Conservation (phyloP, 169 alveolate species). For the Perkinsus chesapeaki region DNA sequence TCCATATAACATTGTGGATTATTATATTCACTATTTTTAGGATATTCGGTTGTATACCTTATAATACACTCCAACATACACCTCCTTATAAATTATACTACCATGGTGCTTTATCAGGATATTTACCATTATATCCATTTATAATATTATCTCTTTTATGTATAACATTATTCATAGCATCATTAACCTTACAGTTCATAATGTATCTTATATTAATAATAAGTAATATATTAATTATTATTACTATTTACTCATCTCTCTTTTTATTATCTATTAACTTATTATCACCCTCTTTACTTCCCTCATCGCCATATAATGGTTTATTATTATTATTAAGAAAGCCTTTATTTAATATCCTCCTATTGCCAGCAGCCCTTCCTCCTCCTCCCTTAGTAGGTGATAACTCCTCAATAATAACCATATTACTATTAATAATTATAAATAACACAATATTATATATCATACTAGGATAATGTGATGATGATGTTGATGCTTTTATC, state of each 20-base stretch:
- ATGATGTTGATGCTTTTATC: background rate
- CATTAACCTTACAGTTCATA: background rate
- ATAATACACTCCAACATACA: background rate
- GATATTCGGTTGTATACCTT: background rate
- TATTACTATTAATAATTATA: background rate
- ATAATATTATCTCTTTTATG: background rate
- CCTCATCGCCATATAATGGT: background rate
- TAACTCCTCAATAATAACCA: background rate
- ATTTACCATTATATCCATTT: background rate
- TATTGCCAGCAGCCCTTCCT: background rate
- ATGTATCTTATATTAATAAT: background rate
- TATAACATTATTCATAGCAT: background rate
- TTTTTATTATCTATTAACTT: background rate
- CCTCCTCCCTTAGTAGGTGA: background rate
- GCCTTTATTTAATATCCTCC: background rate
- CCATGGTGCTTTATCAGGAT: background rate
- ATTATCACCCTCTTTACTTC: background rate
- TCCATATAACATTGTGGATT: background rate
- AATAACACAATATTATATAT: background rate
- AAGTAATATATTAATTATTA: no score
- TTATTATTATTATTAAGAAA: background rate
- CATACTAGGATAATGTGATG: background rate
- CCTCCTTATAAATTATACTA: background rate
- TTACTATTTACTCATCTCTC: background rate
- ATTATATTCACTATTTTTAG: background rate